These are phyloP conservation scores for Spiromastix sp. DNA, from an alignment of 2,329 filamentous ascomycete species.

Conservation along the genomic window DNA sequence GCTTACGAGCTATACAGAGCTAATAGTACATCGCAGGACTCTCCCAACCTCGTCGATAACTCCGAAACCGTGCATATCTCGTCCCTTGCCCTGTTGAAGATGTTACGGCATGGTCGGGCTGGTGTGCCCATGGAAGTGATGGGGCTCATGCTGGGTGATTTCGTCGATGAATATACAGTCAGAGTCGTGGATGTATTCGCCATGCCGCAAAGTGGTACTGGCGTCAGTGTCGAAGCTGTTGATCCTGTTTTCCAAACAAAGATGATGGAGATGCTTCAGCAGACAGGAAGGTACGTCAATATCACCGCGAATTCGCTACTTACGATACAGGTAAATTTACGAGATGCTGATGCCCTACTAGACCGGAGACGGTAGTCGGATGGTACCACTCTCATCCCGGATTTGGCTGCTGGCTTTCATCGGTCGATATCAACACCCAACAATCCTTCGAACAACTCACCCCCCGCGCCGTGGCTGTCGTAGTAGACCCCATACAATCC, in stretches of 20 bases:
- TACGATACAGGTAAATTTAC: background rate
- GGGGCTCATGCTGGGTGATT: slow-evolving; percentile 97
- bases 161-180: slow-evolving; percentile 98
- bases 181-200: slow-evolving; percentile 97
- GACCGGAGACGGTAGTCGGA: slow-evolving; percentile 92
- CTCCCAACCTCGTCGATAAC: slow-evolving; percentile 88
- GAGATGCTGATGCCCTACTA: slow-evolving; percentile 28
- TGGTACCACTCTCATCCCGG: slow-evolving; percentile 99
- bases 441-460: slow-evolving; percentile 99
- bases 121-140: slow-evolving; percentile 99
- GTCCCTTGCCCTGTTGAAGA: slow-evolving; percentile 91
- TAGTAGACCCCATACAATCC: slow-evolving; percentile 97
- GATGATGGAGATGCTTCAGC: slow-evolving; percentile 99
- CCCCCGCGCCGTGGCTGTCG: slow-evolving; percentile 89
- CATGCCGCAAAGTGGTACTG: slow-evolving; percentile 97
- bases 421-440: slow-evolving; percentile 98
- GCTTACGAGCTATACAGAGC: too few species aligned
- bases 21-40: slow-evolving; percentile 62
- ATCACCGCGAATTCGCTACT: slow-evolving; percentile 17
- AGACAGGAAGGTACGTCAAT: slow-evolving; percentile 73
- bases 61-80: slow-evolving; percentile 99
- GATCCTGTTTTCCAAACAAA: slow-evolving; percentile 99
- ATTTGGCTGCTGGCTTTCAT: slow-evolving; percentile 98
- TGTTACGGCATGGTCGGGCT: slow-evolving; percentile 93
- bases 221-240: slow-evolving; percentile 95